Evolutionary conservation across 306 rosid genomes (phyloP), one percentile per base, ranked within the genome.

Genomic region (Quercus suber): DNA sequence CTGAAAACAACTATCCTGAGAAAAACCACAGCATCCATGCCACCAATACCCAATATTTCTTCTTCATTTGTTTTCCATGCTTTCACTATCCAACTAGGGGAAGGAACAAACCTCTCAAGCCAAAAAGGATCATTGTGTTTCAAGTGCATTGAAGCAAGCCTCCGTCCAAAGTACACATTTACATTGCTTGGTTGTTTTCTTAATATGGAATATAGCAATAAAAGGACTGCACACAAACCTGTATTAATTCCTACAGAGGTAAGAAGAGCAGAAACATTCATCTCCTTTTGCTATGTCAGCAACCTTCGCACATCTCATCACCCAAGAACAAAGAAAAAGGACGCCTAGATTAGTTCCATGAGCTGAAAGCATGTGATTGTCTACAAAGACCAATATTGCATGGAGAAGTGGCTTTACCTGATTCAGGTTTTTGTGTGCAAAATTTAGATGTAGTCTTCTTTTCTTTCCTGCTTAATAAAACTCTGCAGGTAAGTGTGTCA

Each of bases 101-200:
- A 95, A 43, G 99, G 98, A 74, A 93, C 93, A 79, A 93, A 95
- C 85, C 99, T 93, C 73, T 93, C 98, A 55, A 95, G 87, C 80
- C 79, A 82, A 75, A 86, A 80, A 13, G 84, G 59, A 65, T 82
- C 88, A n/a, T 19, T 5, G 17, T 55, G 83, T 78, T 65, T 86
- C 21, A 53, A 31, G 80, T 63, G 51, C 15, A 51, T 64, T 23
- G 90, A 55, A 21, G 86, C 85, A 53, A 91, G 68, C 85, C 85
- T 89, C 77, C 93, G 85, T 73, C 97, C 94, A 76, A 90, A 95
- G 81, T 95, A 95, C 15, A 95, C 98, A 63, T 71, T 84, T 59
- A 82, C 59, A 87, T 93, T 86, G 88, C 92, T 86, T 1, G 99
- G 98, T 52, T 95, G 99, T 78, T 95, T 95, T 71, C 99, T 89